Base-by-base conservation (phyloP, 495 filamentous ascomycete species). In the Xylaria sp. region DNA sequence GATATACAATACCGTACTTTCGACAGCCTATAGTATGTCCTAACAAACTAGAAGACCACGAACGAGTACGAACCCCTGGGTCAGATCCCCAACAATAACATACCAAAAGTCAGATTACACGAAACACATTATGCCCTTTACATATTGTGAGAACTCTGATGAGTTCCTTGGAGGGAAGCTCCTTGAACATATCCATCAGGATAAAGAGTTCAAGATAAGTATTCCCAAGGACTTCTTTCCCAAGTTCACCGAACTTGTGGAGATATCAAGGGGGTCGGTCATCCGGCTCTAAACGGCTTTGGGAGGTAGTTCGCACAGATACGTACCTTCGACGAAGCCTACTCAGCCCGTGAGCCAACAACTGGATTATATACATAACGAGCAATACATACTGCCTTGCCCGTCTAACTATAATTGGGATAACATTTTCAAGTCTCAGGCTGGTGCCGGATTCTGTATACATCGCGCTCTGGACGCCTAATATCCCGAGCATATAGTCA, bases 361-460 rank as follows among this genome's bases (percentile, higher is more conserved):
- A 59, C 9, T 17, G 26, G n/a, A 37, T 68, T 37, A 21, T 68
- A 14, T 68, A 68, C 31, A 17, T 61, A 35, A 46, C 67, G 4
- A 11, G 53, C 26, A 59, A 61, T 11, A 6, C 61, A 0, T 68
- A 68, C 40, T 68, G 67, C 19, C n/a, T 68, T 9, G 24, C 67
- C 17, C 67, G 67, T 40, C 19, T 68, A 4, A 61, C n/a, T 9
- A 46, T 61, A 33, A 68, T 68, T 29, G 67, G 67, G 19, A 14
- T 68, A 21, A 1, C 67, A 37, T 68, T 61, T 26, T 61, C 67
- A 50, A 68, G 40, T 37, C 53, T 68, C 17, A 37, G 53, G n/a
- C 5, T 5, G 55, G 61, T 68, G 67, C 55, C 67, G 17, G 67
- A 61, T 24, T 68, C 67, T 35, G 67, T 68, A n/a, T 61, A 68